phyloP scores from a whole-genome alignment of 2,329 filamentous ascomycete species.

The Dactylellina cionopaga region DNA sequence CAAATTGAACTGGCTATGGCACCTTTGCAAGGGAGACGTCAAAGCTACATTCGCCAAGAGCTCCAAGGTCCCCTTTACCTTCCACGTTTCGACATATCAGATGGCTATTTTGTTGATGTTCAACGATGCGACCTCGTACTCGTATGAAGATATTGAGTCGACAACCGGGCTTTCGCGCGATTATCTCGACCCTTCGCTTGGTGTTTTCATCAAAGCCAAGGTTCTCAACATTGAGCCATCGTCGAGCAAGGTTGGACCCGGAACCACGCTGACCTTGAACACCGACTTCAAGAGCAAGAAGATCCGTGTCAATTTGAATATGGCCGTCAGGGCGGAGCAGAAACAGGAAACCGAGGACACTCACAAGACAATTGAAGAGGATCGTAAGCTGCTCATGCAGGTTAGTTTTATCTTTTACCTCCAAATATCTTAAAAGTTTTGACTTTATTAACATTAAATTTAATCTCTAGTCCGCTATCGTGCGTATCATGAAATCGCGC shows the following conservation, averaged over 20 bases:
- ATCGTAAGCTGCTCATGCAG: constrained; percentile 94
- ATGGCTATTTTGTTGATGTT: constrained; percentile 96
- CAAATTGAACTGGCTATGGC: constrained; percentile 98
- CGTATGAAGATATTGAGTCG: constrained; percentile 86
- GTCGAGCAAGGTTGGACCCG: constrained; percentile 78
- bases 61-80: constrained; percentile 90
- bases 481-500: constrained; percentile 99
- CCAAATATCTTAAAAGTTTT: too few relatives aligned
- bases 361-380: constrained; percentile 99
- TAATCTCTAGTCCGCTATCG: constrained; percentile 82
- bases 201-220: constrained; percentile 91
- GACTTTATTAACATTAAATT: too few relatives aligned
- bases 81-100: constrained; percentile 97
- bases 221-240: constrained; percentile 78
- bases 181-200: constrained; percentile 84
- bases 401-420: constrained; percentile 75
- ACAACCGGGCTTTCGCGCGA: constrained; percentile 83
- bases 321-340: constrained; percentile 91
- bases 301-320: constrained; percentile 94
- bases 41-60: constrained; percentile 91
- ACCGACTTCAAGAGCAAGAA: constrained; percentile 99
- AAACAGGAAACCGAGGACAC: constrained; percentile 97
- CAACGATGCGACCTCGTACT: constrained; percentile 86
- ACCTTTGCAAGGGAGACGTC: constrained; percentile 96
- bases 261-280: constrained; percentile 85